Conservation (phyloP, 495 filamentous ascomycete species). For the Aspergillus homomorphus region DNA sequence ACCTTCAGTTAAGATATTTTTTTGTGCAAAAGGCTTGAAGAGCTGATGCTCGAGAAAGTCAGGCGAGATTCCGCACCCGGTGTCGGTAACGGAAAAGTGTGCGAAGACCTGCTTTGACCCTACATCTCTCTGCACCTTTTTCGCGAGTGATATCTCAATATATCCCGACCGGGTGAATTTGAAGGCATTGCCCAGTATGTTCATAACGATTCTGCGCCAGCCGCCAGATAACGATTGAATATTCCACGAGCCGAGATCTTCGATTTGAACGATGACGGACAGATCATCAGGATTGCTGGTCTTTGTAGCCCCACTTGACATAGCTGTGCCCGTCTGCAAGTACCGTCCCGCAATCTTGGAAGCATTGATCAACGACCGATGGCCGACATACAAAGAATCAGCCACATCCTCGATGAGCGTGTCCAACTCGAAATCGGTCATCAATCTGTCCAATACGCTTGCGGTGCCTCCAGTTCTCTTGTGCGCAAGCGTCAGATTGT, state of each 20-base stretch:
- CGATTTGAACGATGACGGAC: constrained; percentile 54
- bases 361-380: constrained; percentile 15
- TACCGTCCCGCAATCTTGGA: constrained; percentile 17
- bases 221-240: constrained; percentile 60
- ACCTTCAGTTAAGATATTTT: constrained; percentile 61
- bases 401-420: constrained; percentile 19
- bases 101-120: constrained; percentile 20
- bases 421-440: constrained; percentile 18
- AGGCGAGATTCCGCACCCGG: constrained; percentile 64
- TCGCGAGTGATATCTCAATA: constrained; percentile 52
- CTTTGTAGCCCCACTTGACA: constrained; percentile 3
- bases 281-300: constrained; percentile 25
- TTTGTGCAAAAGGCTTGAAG: constrained; percentile 71
- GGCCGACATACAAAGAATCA: constrained; percentile 19
- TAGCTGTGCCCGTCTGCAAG: constrained; percentile 20
- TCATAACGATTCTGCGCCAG: constrained; percentile 65
- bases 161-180: constrained; percentile 64
- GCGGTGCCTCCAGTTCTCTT: constrained; percentile 9
- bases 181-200: constrained; percentile 68
- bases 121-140: constrained; percentile 20
- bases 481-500: constrained; percentile 30
- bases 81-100: constrained; percentile 57
- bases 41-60: constrained; percentile 65
- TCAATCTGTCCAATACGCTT: constrained; percentile 10
- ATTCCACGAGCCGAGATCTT: constrained; percentile 48